Percentiles rank a stretch among this genome's conserved stretches.
These are phyloP conservation scores for Moniliophthora roreri DNA, from an alignment of 1,284 basidiomycete genomes.

Conservation along the genomic window DNA sequence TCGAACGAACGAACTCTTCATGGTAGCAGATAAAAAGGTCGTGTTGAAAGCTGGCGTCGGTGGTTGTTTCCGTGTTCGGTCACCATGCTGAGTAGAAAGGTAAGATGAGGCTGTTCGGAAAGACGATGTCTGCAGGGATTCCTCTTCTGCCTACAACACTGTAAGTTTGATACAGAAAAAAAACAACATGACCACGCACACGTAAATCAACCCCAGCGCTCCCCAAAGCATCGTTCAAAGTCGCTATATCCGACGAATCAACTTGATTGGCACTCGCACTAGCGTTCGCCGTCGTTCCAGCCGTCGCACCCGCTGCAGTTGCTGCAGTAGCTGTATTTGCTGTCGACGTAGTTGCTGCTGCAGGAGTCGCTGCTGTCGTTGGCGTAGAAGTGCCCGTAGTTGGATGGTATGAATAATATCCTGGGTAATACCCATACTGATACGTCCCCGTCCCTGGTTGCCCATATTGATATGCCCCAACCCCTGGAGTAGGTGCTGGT, in stretches of 20 bases:
- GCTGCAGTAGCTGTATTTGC: slow-evolving; percentile 24
- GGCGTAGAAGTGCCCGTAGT: slow-evolving; percentile 8
- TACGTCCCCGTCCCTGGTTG: slow-evolving; percentile 1
- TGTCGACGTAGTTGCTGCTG: slow-evolving; percentile 12
- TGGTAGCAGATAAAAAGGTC: slow-evolving; percentile 56
- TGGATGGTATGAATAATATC: slow-evolving; percentile 20
- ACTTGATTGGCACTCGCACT: slow-evolving; percentile 22
- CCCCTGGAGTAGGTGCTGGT: slow-evolving; percentile 23
- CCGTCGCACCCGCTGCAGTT: slow-evolving; percentile 23
- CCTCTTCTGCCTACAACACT: slow-evolving; percentile 72
- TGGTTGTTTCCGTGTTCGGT: slow-evolving; percentile 73
- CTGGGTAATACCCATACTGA: slow-evolving; percentile 5
- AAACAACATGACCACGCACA: slow-evolving; percentile 36
- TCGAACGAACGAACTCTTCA: slow-evolving; percentile 39
- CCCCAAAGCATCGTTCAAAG: slow-evolving; percentile 78
- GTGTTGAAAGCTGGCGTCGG: slow-evolving; percentile 63
- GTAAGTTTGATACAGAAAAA: slow-evolving; percentile 6
- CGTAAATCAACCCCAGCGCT: slow-evolving; percentile 81
- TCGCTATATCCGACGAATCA: slow-evolving; percentile 70
- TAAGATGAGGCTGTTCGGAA: slow-evolving; percentile 46
- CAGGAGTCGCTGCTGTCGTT: slow-evolving; percentile 19
- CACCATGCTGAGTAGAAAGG: slow-evolving; percentile 40
- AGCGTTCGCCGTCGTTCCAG: no score
- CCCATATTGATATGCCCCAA: neutral
- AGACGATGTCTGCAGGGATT: slow-evolving; percentile 64